phyloP scores from a whole-genome alignment of 73 alveolate species.

The Paramecium pentaurelia region DNA sequence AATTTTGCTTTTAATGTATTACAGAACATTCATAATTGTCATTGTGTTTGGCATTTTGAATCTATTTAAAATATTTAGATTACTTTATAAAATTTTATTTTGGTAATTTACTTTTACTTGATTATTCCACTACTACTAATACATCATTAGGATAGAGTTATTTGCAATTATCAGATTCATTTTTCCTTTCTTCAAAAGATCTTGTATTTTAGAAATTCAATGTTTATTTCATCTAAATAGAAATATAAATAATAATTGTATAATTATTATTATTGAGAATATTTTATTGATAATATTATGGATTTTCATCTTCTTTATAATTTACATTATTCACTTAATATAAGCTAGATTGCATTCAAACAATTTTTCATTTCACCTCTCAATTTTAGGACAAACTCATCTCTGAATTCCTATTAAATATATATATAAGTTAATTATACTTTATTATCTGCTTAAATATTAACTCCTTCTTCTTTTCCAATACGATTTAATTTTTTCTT shows the following conservation, averaged over 20 bases:
- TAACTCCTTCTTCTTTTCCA: neutral
- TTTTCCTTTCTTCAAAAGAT: constrained; percentile 7
- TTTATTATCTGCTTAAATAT: neutral
- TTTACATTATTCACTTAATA: neutral
- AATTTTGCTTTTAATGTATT: neutral
- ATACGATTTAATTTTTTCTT: neutral
- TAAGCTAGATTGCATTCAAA: neutral
- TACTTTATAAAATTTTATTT: constrained; percentile 18
- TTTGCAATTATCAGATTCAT: constrained; percentile 9
- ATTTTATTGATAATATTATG: neutral
- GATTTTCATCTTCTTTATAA: neutral
- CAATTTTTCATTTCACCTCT: neutral
- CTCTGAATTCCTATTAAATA: neutral
- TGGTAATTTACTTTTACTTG: constrained; percentile 7
- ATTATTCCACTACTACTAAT: neutral
- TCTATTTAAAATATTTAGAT: neutral
- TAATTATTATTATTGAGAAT: neutral
- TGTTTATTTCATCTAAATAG: neutral
- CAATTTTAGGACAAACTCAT: neutral
- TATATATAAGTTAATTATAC: neutral
- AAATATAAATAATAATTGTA: neutral
- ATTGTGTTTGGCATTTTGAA: neutral
- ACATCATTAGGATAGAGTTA: constrained; percentile 2
- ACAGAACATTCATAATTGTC: neutral
- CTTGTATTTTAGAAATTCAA: constrained; percentile 19